Conservation (phyloP, 169 alveolate species). For the Cardiosporidium cionae region DNA sequence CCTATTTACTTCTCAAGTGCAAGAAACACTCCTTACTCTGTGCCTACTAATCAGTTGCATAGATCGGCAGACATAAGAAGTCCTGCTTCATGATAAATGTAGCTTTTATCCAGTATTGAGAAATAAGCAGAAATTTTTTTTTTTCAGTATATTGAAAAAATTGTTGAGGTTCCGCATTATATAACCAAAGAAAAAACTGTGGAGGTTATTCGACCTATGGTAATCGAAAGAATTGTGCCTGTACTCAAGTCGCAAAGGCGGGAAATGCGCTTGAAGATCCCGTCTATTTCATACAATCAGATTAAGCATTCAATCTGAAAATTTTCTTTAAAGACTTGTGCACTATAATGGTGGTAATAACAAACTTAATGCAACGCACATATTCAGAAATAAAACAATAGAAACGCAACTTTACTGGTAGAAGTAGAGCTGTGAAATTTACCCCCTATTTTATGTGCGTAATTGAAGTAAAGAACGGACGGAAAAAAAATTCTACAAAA, state of each 20-base stretch:
- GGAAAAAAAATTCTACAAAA: background rate
- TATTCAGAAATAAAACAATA: background rate
- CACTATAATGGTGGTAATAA: background rate
- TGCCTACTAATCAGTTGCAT: background rate
- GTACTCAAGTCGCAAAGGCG: slow-evolving; percentile 14
- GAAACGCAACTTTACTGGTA: background rate
- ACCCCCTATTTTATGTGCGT: background rate
- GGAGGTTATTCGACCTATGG: slow-evolving; percentile 21
- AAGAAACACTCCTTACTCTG: background rate
- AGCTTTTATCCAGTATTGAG: background rate
- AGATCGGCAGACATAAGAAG: background rate
- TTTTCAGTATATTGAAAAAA: slow-evolving; percentile 22
- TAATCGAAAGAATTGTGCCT: slow-evolving; percentile 27
- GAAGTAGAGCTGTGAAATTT: background rate
- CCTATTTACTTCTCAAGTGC: background rate
- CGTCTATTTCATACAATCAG: background rate
- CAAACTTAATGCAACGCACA: background rate
- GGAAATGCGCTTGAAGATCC: slow-evolving; percentile 1
- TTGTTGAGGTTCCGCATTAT: slow-evolving; percentile 21
- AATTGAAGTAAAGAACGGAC: background rate
- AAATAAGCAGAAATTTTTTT: background rate
- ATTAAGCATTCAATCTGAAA: too few relatives aligned
- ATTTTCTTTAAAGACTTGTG: too few relatives aligned
- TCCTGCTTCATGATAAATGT: too few relatives aligned
- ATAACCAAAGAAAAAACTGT: slow-evolving; percentile 17